phyloP scores from a whole-genome alignment of 331 rosid species.

The Prunus yedoensis region DNA sequence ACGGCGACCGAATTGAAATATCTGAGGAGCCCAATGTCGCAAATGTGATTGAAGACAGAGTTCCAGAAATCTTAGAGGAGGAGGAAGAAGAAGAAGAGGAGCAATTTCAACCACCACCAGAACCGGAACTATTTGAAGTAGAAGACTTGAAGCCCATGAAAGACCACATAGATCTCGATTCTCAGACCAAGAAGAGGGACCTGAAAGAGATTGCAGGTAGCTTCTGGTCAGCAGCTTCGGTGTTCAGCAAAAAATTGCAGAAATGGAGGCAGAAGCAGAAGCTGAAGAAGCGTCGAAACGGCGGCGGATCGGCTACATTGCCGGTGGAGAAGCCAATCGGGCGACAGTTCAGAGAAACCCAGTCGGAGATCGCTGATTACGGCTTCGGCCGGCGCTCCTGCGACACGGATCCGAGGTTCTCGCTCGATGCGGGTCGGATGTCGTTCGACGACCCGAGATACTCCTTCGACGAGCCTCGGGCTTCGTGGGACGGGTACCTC shows the following conservation, averaged over 20 bases:
- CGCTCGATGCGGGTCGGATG: slow-evolving; percentile 73
- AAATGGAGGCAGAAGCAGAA: slow-evolving; percentile 99
- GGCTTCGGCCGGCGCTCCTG: slow-evolving; percentile 94
- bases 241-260: slow-evolving; percentile 93
- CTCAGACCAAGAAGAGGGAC: slow-evolving; percentile 80
- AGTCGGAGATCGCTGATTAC: slow-evolving; percentile 97
- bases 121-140: slow-evolving; percentile 28
- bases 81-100: slow-evolving; percentile 38
- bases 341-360: slow-evolving; percentile 89
- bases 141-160: slow-evolving; percentile 80
- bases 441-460: slow-evolving; percentile 85
- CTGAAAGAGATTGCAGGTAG: slow-evolving; percentile 91
- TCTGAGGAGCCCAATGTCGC: slow-evolving; percentile 35
- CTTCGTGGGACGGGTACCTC: slow-evolving; percentile 96
- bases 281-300: slow-evolving; percentile 77
- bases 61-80: slow-evolving; percentile 68
- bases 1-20: slow-evolving; percentile 33
- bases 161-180: slow-evolving; percentile 92
- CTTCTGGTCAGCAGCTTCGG: slow-evolving; percentile 97
- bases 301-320: slow-evolving; percentile 67
- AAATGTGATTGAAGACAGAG: slow-evolving; percentile 54
- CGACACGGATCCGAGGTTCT: slow-evolving; percentile 95
- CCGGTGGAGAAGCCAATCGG: slow-evolving; percentile 98
- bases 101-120: slow-evolving; percentile 14
- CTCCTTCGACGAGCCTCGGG: slow-evolving; percentile 92